These are phyloP conservation scores for Hanseniaspora gamundiae DNA, from an alignment of 1,139 yeast species.

Conservation along the genomic window DNA sequence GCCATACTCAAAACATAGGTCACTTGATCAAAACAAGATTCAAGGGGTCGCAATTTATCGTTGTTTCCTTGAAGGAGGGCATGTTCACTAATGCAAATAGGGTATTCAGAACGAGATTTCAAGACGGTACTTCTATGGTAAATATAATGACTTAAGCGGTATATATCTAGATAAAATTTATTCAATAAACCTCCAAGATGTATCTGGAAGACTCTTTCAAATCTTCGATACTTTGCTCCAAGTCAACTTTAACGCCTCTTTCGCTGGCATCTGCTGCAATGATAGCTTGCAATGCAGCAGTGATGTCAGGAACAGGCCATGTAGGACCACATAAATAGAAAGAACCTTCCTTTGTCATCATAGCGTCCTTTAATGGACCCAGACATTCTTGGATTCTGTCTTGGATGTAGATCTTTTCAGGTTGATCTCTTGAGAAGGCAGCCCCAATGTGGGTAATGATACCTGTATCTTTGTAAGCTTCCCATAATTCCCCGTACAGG, in stretches of 20 bases:
- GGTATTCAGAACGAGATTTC: conserved; percentile 85
- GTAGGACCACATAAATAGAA: conserved; percentile 98
- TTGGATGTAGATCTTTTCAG: conserved; percentile 87
- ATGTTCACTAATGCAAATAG: conserved; percentile 97
- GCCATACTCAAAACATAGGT: conserved; percentile 96
- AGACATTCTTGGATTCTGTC: conserved; percentile 78
- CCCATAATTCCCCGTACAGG: conserved; percentile 94
- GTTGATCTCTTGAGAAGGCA: conserved; percentile 96
- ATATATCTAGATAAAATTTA: conserved; percentile 1
- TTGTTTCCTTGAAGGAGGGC: conserved; percentile 93
- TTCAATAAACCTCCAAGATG: conserved; percentile 80
- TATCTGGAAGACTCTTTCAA: conserved; percentile 90
- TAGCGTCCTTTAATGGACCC: conserved; percentile 63
- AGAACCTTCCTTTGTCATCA: conserved; percentile 68
- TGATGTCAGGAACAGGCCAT: conserved; percentile 98
- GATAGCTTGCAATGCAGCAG: conserved; percentile 80
- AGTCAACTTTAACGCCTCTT: conserved; percentile 57
- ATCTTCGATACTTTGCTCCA: conserved; percentile 74
- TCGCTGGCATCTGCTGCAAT: conserved; percentile 57
- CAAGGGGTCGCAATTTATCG: conserved; percentile 91
- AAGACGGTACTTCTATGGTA: conserved; percentile 93
- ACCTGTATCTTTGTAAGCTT: conserved; percentile 88
- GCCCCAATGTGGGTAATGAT: conserved; percentile 92
- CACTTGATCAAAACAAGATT: conserved; percentile 89
- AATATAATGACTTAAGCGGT: conserved; percentile 31